Evolutionary conservation across 2,329 filamentous ascomycete species (phyloP).

Genomic region (Colletotrichum tabaci): DNA sequence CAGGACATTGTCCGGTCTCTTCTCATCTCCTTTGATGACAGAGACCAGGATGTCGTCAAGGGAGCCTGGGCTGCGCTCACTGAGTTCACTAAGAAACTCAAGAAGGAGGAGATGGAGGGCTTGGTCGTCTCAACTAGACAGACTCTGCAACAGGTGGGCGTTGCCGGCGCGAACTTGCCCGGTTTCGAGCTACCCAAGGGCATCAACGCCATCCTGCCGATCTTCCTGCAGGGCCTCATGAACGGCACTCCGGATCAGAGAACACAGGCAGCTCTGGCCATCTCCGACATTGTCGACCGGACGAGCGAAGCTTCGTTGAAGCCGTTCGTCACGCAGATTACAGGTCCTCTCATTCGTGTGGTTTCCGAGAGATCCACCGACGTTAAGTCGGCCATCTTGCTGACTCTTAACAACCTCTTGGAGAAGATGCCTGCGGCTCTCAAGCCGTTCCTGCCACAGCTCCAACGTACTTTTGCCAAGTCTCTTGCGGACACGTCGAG

Average conservation of each 20-base stretch:
- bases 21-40: slow-evolving; percentile 92
- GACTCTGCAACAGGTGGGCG: slow-evolving; percentile 88
- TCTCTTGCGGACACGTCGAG: slow-evolving; percentile 94
- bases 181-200: slow-evolving; percentile 96
- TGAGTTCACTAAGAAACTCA: slow-evolving; percentile 88
- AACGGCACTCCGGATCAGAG: slow-evolving; percentile 94
- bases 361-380: slow-evolving; percentile 97
- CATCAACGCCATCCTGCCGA: slow-evolving; percentile 95
- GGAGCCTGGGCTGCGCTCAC: slow-evolving; percentile 89
- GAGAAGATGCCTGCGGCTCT: slow-evolving; percentile 97
- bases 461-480: slow-evolving; percentile 97
- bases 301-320: slow-evolving; percentile 90
- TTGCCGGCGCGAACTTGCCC: slow-evolving; percentile 85
- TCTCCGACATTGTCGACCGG: slow-evolving; percentile 95
- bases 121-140: slow-evolving; percentile 89
- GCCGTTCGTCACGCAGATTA: slow-evolving; percentile 97
- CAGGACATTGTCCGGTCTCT: slow-evolving; percentile 93
- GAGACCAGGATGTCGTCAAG: slow-evolving; percentile 87
- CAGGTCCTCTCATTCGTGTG: slow-evolving; percentile 96
- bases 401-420: slow-evolving; percentile 93
- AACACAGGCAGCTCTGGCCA: slow-evolving; percentile 90
- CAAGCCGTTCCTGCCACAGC: slow-evolving; percentile 96
- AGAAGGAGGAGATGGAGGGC: slow-evolving; percentile 98
- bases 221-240: slow-evolving; percentile 98
- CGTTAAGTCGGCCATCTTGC: slow-evolving; percentile 93